Conservation (phyloP, 768 basidiomycete species). For the Mycena belliarum region DNA sequence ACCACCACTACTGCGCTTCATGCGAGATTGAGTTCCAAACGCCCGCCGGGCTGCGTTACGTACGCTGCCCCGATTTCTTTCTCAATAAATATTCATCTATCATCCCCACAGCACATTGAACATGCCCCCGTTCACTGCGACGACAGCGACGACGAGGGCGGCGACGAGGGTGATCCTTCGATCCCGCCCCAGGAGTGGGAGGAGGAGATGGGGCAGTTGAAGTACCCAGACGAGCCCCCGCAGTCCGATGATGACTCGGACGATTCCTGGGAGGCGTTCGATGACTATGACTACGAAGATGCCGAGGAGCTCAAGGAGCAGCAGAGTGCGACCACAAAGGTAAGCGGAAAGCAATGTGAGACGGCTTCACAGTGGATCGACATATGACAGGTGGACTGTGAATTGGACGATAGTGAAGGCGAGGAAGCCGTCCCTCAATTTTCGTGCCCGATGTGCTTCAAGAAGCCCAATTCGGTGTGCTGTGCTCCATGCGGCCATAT, state of each 20-base stretch:
- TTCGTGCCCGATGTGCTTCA: conserved; percentile 12
- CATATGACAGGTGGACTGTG: neutral
- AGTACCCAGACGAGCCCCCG: conserved; percentile 30
- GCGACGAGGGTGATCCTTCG: neutral
- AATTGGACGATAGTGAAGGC: conserved; percentile 3
- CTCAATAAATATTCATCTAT: too few relatives aligned
- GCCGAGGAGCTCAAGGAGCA: conserved; percentile 19
- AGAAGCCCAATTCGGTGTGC: conserved; percentile 1
- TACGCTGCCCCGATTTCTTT: too few relatives aligned
- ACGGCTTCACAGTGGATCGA: neutral
- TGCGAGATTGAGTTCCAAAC: conserved; percentile 24
- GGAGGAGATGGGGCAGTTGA: conserved; percentile 19
- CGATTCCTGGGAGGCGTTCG: conserved; percentile 24
- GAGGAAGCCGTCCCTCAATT: neutral
- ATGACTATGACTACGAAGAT: conserved; percentile 24
- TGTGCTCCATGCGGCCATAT: conserved; percentile 21
- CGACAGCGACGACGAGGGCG: conserved; percentile 24
- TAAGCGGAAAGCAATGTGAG: neutral
- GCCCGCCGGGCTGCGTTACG: conserved; percentile 20
- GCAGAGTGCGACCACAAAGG: neutral
- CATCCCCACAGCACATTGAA: conserved; percentile 20
- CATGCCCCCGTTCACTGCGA: conserved; percentile 21
- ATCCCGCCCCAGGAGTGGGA: conserved; percentile 19
- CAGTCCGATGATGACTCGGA: conserved; percentile 31
- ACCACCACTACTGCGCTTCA: conserved; percentile 25